Evolutionary conservation across 2,329 filamentous ascomycete genomes (phyloP), one percentile per base, ranked within the genome.

Genomic region (Paracamarosporium sp.): DNA sequence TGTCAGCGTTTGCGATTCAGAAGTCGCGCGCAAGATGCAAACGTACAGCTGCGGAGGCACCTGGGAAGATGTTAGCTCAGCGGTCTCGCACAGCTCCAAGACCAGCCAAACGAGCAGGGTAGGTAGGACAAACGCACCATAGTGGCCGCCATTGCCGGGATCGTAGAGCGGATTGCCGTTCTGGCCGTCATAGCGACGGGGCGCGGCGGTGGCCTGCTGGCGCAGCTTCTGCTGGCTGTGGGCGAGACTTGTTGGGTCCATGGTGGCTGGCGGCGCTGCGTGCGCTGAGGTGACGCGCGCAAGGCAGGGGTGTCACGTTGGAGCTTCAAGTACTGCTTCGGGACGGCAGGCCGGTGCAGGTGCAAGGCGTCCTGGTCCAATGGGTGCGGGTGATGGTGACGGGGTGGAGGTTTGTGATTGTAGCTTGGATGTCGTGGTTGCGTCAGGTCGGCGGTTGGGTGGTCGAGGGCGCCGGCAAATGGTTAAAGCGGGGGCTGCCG

Each of bases 21-120:
- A n/a, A 59, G 57, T 57, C 64, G 57, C 27, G 66, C 61, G 66
- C 64, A 35, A 31, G 15, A 31, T 55, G 56, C 61, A 57, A 40
- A 83, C 85, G 69, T 87, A 90, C 88, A 76, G 85, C 80, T 69
- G 87, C 87, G 70, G 88, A 89, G 65, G 89, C 89, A 73, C 88
- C 88, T 90, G 59, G 25, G 31, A 27, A 12, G 33, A 36, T 47
- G 65, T 74, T 60, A 74, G 69, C 66, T 61, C 22, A 30, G 51
- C 36, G 20, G 22, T 46, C 38, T 44, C 35, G 22, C 25, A 27
- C 31, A 35, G 17, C 58, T 55, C 60, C 61, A 60, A 54, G 44
- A 55, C 44, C 30, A 51, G 50, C 20, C 44, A 56, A 48, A 52
- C 24, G 52, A 27, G 30, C 45, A 17, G 48, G 48, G 44, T 24